These are phyloP conservation scores for Rhodotorula sphaerocarpa DNA, from an alignment of 768 basidiomycete species.

Conservation along the genomic window DNA sequence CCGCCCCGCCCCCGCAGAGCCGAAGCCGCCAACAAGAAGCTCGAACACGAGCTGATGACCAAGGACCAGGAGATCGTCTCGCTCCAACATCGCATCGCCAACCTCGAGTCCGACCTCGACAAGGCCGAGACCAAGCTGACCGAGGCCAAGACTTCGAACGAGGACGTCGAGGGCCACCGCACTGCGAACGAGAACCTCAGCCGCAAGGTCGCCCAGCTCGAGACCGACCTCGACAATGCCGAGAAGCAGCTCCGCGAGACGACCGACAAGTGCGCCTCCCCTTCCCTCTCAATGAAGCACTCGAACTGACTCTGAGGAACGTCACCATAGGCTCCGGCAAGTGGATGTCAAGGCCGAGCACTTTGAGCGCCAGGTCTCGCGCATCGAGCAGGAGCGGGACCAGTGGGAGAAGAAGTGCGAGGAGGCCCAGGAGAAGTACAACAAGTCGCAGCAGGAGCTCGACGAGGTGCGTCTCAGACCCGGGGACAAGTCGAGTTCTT, in stretches of 20 bases:
- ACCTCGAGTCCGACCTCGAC: conserved; percentile 62
- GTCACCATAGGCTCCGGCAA: conserved; percentile 64
- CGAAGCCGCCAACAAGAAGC: conserved; percentile 49
- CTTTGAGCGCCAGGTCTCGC: conserved; percentile 82
- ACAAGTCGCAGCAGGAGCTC: conserved; percentile 65
- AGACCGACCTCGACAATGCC: conserved; percentile 71
- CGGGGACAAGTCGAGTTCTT: too few species aligned
- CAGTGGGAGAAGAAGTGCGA: conserved; percentile 90
- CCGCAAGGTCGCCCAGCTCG: conserved; percentile 69
- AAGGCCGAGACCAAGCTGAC: conserved; percentile 59
- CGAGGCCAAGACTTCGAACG: conserved; percentile 57
- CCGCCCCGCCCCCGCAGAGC: conserved; percentile 44
- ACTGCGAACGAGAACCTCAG: conserved; percentile 62
- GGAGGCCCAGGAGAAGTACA: conserved; percentile 66
- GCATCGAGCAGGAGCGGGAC: conserved; percentile 84
- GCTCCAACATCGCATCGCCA: conserved; percentile 59
- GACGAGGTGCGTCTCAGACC: conserved; percentile 58
- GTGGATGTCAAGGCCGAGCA: conserved; percentile 99
- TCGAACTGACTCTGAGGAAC: background rate
- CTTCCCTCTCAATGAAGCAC: background rate
- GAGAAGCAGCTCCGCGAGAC: conserved; percentile 97
- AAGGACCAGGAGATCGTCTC: conserved; percentile 82
- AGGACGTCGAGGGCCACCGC: conserved; percentile 63
- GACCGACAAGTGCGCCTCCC: conserved; percentile 75
- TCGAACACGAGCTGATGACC: conserved; percentile 52